Base-by-base conservation (phyloP, 2,329 filamentous ascomycete species). In the Tympanopsis confertula region DNA sequence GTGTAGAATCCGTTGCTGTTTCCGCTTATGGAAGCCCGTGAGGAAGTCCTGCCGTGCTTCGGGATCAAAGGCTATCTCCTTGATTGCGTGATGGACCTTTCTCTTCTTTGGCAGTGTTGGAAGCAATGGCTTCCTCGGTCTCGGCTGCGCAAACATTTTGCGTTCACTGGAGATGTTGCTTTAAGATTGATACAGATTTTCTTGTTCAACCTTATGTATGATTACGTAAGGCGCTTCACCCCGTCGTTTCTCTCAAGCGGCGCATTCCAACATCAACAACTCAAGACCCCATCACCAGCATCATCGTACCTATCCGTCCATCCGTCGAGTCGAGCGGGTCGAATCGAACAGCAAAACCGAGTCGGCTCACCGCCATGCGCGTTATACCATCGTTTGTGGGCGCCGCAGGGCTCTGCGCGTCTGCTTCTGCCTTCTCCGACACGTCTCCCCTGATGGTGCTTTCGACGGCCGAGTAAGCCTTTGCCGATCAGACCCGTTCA, bases 11-110 rank as follows among this genome's bases (percentile, higher is more conserved):
- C 91, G 74, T 56, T 86, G 82, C 38, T 84, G 64, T 59, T 95
- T 96, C 58, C 91, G 82, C 69, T 96, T 98, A 66, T 89, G 88
- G 62, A 98, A 98, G 3, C 91, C 91, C 0, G 87, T 95, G 41
- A 98, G 69, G 55, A 85, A 98, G 52, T 96, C 87, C 45, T 82
- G 66, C 45, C 91, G 80, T 35, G 84, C 84, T 43, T 71, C 69
- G 43, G 71, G 63, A 62, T 98, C 86, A 62, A 96, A 98, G 38
- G 66, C 76, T 57, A 98, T 82, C 56, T 94, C 86, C 52, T 88
- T 85, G 42, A 85, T 67, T 28, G 66, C 61, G 35, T 67, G 64
- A 13, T 68, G 53, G 43, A 59, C 57, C 56, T 82, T 85, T 45
- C 82, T 68, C 51, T 76, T 81, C 60, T 82, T 86, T n/a, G 62